Evolutionary conservation across 2,329 filamentous ascomycete species (phyloP), one percentile per base, ranked within the genome.

Genomic region (Drechslera avenae): DNA sequence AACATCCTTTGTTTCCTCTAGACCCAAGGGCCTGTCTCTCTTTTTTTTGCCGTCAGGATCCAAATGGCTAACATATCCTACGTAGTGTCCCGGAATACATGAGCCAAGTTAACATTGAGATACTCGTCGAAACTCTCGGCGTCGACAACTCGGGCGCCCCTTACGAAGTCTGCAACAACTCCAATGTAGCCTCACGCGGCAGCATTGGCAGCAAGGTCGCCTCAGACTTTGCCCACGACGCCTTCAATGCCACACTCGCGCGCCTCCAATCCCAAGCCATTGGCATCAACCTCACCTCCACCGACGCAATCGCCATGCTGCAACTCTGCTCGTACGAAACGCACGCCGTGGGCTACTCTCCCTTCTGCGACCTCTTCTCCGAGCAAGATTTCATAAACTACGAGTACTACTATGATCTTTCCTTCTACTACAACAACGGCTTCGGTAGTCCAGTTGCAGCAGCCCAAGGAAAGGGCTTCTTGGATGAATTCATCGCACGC

Each of bases 331-430:
- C 66, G 1, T 68, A 70, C 47, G 67, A 70, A 39, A 69, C 66
- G 23, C 65, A 67, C 21, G 74, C 75, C 0, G 70, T 78, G 2
- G 76, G 76, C 18, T 78, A 75, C 56, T 77, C 75, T 0, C 60
- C 70, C 3, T 78, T 78, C 63, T 78, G 76, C 54, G 35, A 50
- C 5, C 64, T 78, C 8, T 78, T 78, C 60, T 75, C 60, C 39
- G 63, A 76, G 36, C 57, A 76, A 46, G 76, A 78, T 48, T 78
- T 74, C 50, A 23, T 76, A 8, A 76, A 76, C 52, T 77, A 72
- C 46, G 76, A 78, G 43, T 78, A 78, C 59, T 76, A 70, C 59
- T 76, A 70, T 54, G 76, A 78, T 48, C 59, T 78, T 23, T 71
- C 71, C 49, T 63, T 75, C 60, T 69, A 67, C 56, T 67, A 64